phyloP scores from a whole-genome alignment of 192 early-diverging fungal genomes.

The Backusella westeae region DNA sequence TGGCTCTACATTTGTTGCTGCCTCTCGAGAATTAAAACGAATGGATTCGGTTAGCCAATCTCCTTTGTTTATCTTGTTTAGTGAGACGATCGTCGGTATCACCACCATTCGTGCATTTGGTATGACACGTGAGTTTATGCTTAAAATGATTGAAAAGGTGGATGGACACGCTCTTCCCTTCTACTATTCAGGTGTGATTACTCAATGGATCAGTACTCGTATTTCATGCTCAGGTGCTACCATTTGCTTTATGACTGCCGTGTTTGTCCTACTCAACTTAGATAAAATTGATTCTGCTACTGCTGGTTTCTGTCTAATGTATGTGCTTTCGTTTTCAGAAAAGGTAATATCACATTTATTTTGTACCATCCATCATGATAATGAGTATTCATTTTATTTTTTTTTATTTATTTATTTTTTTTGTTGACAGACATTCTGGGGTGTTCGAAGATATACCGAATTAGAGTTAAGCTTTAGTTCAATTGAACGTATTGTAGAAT shows the following conservation, averaged over 20 bases:
- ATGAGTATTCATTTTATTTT: background rate
- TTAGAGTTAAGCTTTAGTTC: slow-evolving; percentile 83
- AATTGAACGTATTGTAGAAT: slow-evolving; percentile 87
- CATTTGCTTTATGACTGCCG: slow-evolving; percentile 62
- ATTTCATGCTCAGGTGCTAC: slow-evolving; percentile 68
- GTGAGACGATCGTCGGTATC: slow-evolving; percentile 65
- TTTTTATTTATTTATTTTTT: background rate
- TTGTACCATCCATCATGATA: background rate
- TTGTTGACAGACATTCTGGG: slow-evolving; percentile 53
- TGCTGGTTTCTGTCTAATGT: slow-evolving; percentile 83
- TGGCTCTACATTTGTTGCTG: slow-evolving; percentile 54
- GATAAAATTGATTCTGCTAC: slow-evolving; percentile 65
- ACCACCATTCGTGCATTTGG: slow-evolving; percentile 84
- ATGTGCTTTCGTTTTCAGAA: slow-evolving; percentile 61
- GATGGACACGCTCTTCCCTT: slow-evolving; percentile 71
- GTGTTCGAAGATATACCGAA: slow-evolving; percentile 59
- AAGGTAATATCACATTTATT: slow-evolving; percentile 17
- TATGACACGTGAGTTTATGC: slow-evolving; percentile 58
- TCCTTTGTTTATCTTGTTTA: slow-evolving; percentile 77
- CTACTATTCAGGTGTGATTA: slow-evolving; percentile 75
- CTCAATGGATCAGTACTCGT: slow-evolving; percentile 83
- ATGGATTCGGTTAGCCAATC: slow-evolving; percentile 72
- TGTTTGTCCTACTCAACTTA: slow-evolving; percentile 56
- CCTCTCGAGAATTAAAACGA: slow-evolving; percentile 81
- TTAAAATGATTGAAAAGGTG: slow-evolving; percentile 40